Conservation (phyloP, 495 filamentous ascomycete genomes). For the Neurospora cerealis region DNA sequence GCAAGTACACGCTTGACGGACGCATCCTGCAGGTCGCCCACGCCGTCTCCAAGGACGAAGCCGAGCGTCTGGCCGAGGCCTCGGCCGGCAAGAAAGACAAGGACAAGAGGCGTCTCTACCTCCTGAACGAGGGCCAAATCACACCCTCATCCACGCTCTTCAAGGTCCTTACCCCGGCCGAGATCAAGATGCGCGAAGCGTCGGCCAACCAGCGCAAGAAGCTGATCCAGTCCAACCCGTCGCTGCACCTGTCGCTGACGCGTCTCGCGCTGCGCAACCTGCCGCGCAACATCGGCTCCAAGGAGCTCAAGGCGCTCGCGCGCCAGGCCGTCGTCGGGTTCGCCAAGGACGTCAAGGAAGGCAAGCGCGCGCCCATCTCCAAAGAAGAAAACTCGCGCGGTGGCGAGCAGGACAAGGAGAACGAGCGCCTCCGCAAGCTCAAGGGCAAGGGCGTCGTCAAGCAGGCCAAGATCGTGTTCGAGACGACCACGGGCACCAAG, state of each 20-base stretch:
- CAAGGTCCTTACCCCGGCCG: slow-evolving; percentile 62
- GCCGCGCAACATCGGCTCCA: slow-evolving; percentile 71
- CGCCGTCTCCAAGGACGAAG: slow-evolving; percentile 74
- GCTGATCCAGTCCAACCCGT: slow-evolving; percentile 82
- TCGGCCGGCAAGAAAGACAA: slow-evolving; percentile 57
- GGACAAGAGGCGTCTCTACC: slow-evolving; percentile 87
- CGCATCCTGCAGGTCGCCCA: slow-evolving; percentile 74
- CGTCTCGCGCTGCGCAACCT: slow-evolving; percentile 93
- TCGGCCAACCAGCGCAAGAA: slow-evolving; percentile 80
- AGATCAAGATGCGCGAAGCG: slow-evolving; percentile 79
- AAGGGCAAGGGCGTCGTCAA: slow-evolving; percentile 89
- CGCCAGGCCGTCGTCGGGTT: slow-evolving; percentile 88
- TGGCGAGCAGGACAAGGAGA: slow-evolving; percentile 65
- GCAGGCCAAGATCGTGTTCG: slow-evolving; percentile 91
- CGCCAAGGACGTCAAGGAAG: slow-evolving; percentile 74
- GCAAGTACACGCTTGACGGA: slow-evolving; percentile 81
- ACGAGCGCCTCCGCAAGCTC: slow-evolving; percentile 64
- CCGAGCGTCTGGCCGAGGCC: slow-evolving; percentile 60
- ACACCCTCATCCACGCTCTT: slow-evolving; percentile 60
- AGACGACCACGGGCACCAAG: slow-evolving; percentile 73
- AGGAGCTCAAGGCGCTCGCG: slow-evolving; percentile 84
- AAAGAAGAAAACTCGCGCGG: slow-evolving; percentile 77
- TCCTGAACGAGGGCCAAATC: slow-evolving; percentile 81
- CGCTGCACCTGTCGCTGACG: slow-evolving; percentile 80
- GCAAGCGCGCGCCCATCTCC: slow-evolving; percentile 61